Evolutionary conservation across 192 early-diverging fungal species (phyloP).

Genomic region (Phlyctochytrium planicorne): DNA sequence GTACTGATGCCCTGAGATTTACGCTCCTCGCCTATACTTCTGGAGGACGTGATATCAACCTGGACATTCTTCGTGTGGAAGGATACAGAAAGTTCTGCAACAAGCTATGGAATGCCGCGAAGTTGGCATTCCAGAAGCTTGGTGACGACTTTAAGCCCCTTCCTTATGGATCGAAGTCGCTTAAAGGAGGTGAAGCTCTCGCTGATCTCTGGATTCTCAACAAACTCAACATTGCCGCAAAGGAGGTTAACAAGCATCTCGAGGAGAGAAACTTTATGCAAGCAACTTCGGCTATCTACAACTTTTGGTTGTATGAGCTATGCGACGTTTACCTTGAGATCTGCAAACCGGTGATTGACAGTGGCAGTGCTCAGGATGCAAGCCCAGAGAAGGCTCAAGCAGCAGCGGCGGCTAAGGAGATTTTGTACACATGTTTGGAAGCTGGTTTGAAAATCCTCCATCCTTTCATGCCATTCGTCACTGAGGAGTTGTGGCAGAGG

Average conservation of each 20-base stretch:
- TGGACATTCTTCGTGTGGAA: constrained; percentile 94
- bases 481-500: constrained; percentile 98
- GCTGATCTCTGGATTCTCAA: constrained; percentile 93
- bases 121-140: constrained; percentile 93
- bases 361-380: constrained; percentile 22
- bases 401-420: constrained; percentile 60
- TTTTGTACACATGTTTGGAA: constrained; percentile 94
- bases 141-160: constrained; percentile 81
- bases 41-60: constrained; percentile 82
- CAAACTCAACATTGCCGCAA: constrained; percentile 79
- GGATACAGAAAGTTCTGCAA: constrained; percentile 99
- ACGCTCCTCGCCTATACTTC: constrained; percentile 50
- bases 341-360: constrained; percentile 85
- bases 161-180: constrained; percentile 14
- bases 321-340: constrained; percentile 96
- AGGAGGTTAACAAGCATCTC: constrained; percentile 74
- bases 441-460: constrained; percentile 88
- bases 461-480: constrained; percentile 99
- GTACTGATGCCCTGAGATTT: constrained; percentile 78
- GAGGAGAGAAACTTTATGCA: constrained; percentile 88
- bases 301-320: constrained; percentile 95
- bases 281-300: constrained; percentile 82
- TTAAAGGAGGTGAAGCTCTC: constrained; percentile 81
- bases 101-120: constrained; percentile 98
- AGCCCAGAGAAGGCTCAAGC: constrained; percentile 52